Base-by-base conservation (phyloP, 441 rosid species). In the Raphanus hybrid region DNA sequence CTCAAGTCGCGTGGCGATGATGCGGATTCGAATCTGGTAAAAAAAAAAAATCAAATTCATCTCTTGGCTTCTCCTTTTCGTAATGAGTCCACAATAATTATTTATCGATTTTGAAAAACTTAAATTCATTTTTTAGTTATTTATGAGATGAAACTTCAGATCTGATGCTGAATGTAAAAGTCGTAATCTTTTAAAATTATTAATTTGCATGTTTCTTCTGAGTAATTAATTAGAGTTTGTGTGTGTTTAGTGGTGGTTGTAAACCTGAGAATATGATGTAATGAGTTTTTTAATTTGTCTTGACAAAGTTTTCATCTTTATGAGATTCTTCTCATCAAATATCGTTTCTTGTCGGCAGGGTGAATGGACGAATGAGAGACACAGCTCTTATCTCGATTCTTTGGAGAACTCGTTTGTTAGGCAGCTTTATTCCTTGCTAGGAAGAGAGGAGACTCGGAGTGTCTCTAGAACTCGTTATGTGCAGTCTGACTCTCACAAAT, bases 291-390 rank as follows among this genome's bases (percentile, higher is more conserved):
- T 52, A 2, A 12, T 15, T 37, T 52, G 26, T 0, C n/a, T 39
- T 27, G 39, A 55, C 66, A 23, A 55, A 41, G 29, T 63, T 4
- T 14, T 48, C 14, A 35, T 35, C 0, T 20, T 69, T 50, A 26
- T 15, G 29, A 23, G 23, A 23, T 23, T 23, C 26, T 59, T 61
- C 26, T 62, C 64, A 71, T 83, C 26, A 26, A 50, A 34, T 23
- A 23, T 23, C 26, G 26, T 23, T 23, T 23, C 26, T 23, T 23
- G 26, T 23, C 26, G 26, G 26, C 26, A 23, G 26, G 41, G 41
- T 43, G 14, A 3, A 45, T 94, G 98, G 98, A 94, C 97, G 29
- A 80, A 92, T 77, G 94, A 92, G 89, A 92, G 82, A 81, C 97
- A 92, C 81, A 80, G 75, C 41, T 71, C 80, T 2, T 92, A 89